Percentiles rank a stretch among this genome's conserved stretches.
These are phyloP conservation scores for Tetratostichococcus sp. DNA, from an alignment of 139 green algal genomes.

Conservation along the genomic window DNA sequence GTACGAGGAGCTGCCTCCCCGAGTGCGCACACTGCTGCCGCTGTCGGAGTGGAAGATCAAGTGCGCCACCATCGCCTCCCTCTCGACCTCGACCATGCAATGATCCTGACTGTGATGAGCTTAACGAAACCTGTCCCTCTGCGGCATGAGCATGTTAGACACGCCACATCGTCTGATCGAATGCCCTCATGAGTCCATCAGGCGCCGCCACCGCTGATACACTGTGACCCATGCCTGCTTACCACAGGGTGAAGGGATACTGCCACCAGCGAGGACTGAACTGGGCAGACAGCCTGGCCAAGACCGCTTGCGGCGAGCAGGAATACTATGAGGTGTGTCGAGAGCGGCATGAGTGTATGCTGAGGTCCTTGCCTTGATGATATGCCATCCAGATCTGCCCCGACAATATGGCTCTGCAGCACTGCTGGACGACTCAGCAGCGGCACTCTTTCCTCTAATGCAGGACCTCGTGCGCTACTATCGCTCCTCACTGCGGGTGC, in stretches of 20 bases:
- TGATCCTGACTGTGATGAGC: not conserved
- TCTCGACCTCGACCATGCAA: not conserved
- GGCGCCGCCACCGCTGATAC: too few relatives aligned
- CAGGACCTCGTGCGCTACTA: conserved; percentile 69
- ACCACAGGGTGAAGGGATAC: conserved; percentile 72
- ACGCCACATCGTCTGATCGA: too few relatives aligned
- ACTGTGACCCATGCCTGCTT: too few relatives aligned
- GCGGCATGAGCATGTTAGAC: not conserved
- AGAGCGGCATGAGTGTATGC: too few relatives aligned
- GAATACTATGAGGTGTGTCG: conserved; percentile 98
- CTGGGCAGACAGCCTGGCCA: conserved; percentile 65
- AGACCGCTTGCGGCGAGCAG: conserved; percentile 55
- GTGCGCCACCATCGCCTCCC: conserved; percentile 10
- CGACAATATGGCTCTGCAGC: too few relatives aligned
- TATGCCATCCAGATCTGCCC: too few relatives aligned
- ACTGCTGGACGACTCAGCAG: too few relatives aligned
- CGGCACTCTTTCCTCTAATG: too few relatives aligned
- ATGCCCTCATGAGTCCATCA: too few relatives aligned
- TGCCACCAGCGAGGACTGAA: conserved; percentile 70
- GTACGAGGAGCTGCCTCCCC: conserved; percentile 69
- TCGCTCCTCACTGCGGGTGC: conserved; percentile 60
- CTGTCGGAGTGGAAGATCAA: conserved; percentile 39
- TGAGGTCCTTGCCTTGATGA: too few relatives aligned
- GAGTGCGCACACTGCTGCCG: conserved; percentile 40
- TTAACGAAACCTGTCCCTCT: not conserved